These are phyloP conservation scores for Metarhizium guizhouense DNA, from an alignment of 2,329 filamentous ascomycete species.

Conservation along the genomic window DNA sequence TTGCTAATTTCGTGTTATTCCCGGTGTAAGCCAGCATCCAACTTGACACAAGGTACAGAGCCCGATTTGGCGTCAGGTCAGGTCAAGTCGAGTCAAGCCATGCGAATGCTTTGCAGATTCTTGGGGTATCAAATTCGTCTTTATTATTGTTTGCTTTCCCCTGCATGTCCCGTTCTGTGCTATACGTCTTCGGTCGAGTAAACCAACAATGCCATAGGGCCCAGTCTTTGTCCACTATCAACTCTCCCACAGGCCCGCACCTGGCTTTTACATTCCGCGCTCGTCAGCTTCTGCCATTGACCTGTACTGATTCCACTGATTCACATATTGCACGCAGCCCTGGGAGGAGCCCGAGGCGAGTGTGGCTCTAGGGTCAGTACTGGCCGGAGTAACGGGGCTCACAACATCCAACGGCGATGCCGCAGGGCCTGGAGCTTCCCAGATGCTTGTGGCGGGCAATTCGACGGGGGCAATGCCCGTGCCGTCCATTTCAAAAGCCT, in stretches of 20 bases:
- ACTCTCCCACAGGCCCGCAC: not conserved
- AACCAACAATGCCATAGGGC: not conserved
- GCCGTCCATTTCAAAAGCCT: conserved; percentile 30
- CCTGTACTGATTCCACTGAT: not conserved
- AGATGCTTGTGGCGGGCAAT: conserved; percentile 19
- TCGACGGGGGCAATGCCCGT: conserved; percentile 22
- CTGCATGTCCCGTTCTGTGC: not conserved
- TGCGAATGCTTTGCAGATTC: conserved; percentile 20
- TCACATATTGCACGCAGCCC: not conserved
- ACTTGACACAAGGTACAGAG: no score
- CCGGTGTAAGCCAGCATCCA: not conserved
- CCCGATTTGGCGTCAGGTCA: no score
- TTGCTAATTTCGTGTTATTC: not conserved
- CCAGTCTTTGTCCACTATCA: not conserved
- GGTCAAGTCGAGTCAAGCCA: not conserved
- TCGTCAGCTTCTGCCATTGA: not conserved
- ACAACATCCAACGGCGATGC: conserved; percentile 6
- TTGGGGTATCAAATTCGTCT: conserved; percentile 19
- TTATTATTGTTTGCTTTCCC: not conserved
- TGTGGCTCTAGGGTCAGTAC: not conserved
- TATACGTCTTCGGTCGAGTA: not conserved
- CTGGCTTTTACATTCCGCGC: not conserved
- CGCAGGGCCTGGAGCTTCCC: conserved; percentile 2
- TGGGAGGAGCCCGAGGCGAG: not conserved
- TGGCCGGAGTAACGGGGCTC: not conserved